These are phyloP conservation scores for Gryganskiella cystojenkinii DNA, from an alignment of 192 early-diverging fungal species.

Conservation along the genomic window DNA sequence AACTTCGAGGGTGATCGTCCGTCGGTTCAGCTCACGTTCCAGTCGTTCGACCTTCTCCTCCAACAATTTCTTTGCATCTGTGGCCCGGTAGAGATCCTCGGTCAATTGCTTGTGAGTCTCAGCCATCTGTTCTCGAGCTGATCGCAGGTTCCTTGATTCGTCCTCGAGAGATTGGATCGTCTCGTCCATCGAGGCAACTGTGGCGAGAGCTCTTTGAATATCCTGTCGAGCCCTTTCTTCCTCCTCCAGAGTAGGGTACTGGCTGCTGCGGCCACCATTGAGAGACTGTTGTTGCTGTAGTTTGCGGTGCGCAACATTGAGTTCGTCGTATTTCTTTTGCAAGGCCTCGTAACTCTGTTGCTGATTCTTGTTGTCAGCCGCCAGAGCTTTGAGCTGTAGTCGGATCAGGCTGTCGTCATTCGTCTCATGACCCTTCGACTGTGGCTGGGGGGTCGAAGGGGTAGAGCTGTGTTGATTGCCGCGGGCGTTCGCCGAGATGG, in stretches of 20 bases:
- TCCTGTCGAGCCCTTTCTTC: constrained; percentile 4
- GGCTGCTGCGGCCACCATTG: too few species aligned
- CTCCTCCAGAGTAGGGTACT: neutral
- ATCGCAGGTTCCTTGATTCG: neutral
- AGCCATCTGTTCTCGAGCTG: neutral
- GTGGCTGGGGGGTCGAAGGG: too few species aligned
- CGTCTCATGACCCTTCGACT: too few species aligned
- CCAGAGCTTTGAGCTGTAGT: too few species aligned
- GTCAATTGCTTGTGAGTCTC: neutral
- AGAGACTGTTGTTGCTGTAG: too few species aligned
- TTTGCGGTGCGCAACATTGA: too few species aligned
- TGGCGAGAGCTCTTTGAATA: neutral
- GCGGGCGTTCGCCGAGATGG: too few species aligned
- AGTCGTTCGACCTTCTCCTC: constrained; percentile 10
- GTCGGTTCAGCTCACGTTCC: constrained; percentile 22
- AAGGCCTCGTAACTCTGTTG: too few species aligned
- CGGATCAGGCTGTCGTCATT: too few species aligned
- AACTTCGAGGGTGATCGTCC: neutral
- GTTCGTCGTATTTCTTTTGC: too few species aligned
- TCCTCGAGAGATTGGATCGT: neutral
- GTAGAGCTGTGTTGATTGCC: too few species aligned
- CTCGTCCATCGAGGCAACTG: neutral
- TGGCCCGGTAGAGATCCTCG: neutral
- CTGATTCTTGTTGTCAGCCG: too few species aligned
- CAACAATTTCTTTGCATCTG: neutral